These are phyloP conservation scores for maize (Zea mays) DNA, from an alignment of 176 grass and related monocot genomes.

Conservation along the genomic window Zm-B73-REFERENCE-NAM-5.0 NC_050098.1:25964501-25965000, in stretches of 20 bases:
- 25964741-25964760: no score
- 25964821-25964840: conserved; percentile 4
- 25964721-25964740: no score
- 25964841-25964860: conserved; percentile 53
- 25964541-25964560: conserved; percentile 24
- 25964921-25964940: conserved; percentile 77
- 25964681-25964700: no score
- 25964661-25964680: no score
- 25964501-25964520: background rate
- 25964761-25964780: no score
- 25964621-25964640: no score
- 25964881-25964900: conserved; percentile 46
- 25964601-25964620: background rate
- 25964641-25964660: no score
- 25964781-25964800: conserved; percentile 40
- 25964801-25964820: conserved; percentile 39
- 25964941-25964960: conserved; percentile 63
- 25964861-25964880: conserved; percentile 62
- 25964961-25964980: conserved; percentile 54
- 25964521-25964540: background rate
- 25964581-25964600: background rate
- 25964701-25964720: no score
- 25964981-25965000: conserved; percentile 53
- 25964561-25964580: background rate
- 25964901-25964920: conserved; percentile 60